These are phyloP conservation scores for Grigorovia jiainica DNA, from an alignment of 805 yeast genomes.

Conservation along the genomic window DNA sequence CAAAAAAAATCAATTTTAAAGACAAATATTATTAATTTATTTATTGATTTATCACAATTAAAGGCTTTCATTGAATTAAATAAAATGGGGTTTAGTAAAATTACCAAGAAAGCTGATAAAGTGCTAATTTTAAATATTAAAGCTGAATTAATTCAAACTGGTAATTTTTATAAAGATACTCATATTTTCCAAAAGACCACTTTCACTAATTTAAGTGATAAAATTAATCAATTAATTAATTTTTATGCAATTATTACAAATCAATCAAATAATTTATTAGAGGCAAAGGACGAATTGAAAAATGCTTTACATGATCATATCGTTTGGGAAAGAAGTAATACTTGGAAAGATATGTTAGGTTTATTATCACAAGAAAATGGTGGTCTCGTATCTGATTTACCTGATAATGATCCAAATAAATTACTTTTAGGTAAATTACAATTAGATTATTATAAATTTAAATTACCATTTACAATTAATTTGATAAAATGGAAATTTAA, in stretches of 20 bases:
- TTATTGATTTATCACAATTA: conserved; percentile 70
- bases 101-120: conserved; percentile 85
- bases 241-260: conserved; percentile 44
- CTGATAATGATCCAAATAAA: conserved; percentile 7
- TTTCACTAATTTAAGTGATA: conserved; percentile 38
- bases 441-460: conserved; percentile 27
- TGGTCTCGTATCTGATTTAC: conserved; percentile 20
- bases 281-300: conserved; percentile 46
- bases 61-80: conserved; percentile 79
- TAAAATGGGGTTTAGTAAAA: conserved; percentile 78
- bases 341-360: conserved; percentile 92
- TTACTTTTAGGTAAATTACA: conserved; percentile 25
- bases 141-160: conserved; percentile 35
- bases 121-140: conserved; percentile 50
- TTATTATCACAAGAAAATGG: conserved; percentile 47
- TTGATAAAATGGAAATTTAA: conserved; percentile 6
- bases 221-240: conserved; percentile 44
- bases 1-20: conserved; percentile 57
- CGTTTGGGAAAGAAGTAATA: conserved; percentile 94
- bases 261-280: conserved; percentile 29
- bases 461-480: conserved; percentile 20
- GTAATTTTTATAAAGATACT: conserved; percentile 38
- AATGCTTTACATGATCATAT: conserved; percentile 76
- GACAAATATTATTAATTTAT: conserved; percentile 52
- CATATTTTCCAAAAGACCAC: conserved; percentile 48